phyloP scores from a whole-genome alignment of 2,329 filamentous ascomycete species.

The Claviceps humidiphila region DNA sequence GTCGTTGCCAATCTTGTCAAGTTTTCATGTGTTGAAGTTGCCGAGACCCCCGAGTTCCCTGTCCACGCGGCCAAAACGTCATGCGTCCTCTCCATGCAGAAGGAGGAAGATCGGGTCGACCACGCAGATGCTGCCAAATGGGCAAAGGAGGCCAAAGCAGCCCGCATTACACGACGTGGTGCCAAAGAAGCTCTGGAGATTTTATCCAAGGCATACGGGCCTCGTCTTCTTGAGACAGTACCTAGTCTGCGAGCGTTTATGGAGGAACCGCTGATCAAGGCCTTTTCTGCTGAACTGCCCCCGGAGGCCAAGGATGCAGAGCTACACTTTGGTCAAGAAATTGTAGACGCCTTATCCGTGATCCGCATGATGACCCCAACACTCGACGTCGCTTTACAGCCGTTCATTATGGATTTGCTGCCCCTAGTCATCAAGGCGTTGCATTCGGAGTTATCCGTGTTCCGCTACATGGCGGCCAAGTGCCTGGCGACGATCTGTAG shows the following conservation, averaged over 20 bases:
- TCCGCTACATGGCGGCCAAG: constrained; percentile 93
- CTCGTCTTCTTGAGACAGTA: constrained; percentile 64
- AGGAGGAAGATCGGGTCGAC: constrained; percentile 91
- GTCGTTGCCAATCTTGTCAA: constrained; percentile 92
- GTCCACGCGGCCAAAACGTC: constrained; percentile 67
- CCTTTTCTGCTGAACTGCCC: constrained; percentile 62
- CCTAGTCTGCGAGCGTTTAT: constrained; percentile 73
- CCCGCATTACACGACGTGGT: constrained; percentile 79
- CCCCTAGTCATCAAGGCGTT: constrained; percentile 79
- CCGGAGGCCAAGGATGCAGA: constrained; percentile 60
- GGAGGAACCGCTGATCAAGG: constrained; percentile 62
- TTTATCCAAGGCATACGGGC: constrained; percentile 65
- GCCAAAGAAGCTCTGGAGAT: constrained; percentile 92
- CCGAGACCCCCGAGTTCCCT: constrained; percentile 90
- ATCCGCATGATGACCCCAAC: constrained; percentile 90
- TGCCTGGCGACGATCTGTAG: constrained; percentile 96
- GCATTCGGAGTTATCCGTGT: constrained; percentile 77
- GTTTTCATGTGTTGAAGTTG: constrained; percentile 94
- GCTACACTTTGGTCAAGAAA: constrained; percentile 70
- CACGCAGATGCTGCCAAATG: constrained; percentile 84
- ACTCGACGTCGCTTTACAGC: constrained; percentile 58
- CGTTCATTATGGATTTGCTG: constrained; percentile 71
- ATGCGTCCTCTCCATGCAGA: constrained; percentile 82
- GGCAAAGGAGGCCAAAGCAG: constrained; percentile 77
- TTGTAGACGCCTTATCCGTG: constrained; percentile 87